These are phyloP conservation scores for Penicillium pulvis DNA, from an alignment of 495 filamentous ascomycete species.

Conservation along the genomic window DNA sequence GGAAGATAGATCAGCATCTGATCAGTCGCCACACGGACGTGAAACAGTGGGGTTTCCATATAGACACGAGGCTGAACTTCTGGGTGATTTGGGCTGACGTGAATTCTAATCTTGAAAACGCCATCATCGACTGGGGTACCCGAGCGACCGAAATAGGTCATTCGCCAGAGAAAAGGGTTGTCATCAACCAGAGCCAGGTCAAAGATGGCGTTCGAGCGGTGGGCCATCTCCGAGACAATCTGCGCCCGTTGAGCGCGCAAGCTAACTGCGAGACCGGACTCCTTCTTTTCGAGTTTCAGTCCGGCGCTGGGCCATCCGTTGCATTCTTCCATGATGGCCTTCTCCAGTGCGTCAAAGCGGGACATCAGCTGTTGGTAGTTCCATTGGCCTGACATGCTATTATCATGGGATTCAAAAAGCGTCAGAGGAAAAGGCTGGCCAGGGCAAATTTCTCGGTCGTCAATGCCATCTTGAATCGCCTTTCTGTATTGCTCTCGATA, in stretches of 20 bases:
- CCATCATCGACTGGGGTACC: conserved; percentile 95
- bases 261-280: conserved; percentile 75
- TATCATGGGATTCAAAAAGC: conserved; percentile 80
- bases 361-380: conserved; percentile 74
- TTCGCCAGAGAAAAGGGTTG: conserved; percentile 56
- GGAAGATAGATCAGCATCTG: conserved; percentile 86
- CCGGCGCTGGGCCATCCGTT: conserved; percentile 73
- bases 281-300: conserved; percentile 59
- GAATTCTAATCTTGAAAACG: conserved; percentile 77
- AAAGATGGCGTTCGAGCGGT: conserved; percentile 65
- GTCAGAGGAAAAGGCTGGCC: conserved; percentile 62
- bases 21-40: conserved; percentile 79
- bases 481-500: conserved; percentile 86
- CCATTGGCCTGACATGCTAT: conserved; percentile 87
- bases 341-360: conserved; percentile 66
- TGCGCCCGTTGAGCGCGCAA: conserved; percentile 84
- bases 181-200: conserved; percentile 71
- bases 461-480: conserved; percentile 62
- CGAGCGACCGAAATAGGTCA: conserved; percentile 86
- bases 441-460: neutral
- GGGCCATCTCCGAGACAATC: conserved; percentile 71
- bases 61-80: conserved; percentile 86
- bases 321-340: conserved; percentile 70
- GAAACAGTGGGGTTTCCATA: conserved; percentile 80
- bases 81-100: conserved; percentile 86